These are phyloP conservation scores for Penicillium sp. DNA, from an alignment of 2,329 filamentous ascomycete species.

Conservation along the genomic window DNA sequence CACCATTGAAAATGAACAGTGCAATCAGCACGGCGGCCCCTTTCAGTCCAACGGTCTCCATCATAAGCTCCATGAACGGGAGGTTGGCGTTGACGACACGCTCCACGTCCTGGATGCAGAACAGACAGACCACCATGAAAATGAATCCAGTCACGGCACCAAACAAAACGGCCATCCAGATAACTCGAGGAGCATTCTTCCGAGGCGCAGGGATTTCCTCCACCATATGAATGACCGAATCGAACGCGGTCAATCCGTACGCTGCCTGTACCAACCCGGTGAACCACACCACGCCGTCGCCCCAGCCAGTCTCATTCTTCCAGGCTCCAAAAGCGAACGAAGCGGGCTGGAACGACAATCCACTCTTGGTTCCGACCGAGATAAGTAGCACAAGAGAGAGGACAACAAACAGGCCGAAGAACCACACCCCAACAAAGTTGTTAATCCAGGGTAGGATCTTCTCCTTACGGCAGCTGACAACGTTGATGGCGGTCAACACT, in stretches of 20 bases:
- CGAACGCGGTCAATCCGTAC: constrained; percentile 51
- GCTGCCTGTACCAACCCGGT: constrained; percentile 50
- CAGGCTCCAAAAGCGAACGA: constrained; percentile 48
- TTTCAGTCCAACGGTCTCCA: constrained; percentile 33
- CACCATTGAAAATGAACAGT: constrained; percentile 49
- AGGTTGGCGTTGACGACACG: constrained; percentile 36
- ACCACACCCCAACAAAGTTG: constrained; percentile 49
- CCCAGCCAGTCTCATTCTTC: constrained; percentile 48
- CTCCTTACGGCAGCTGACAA: constrained; percentile 45
- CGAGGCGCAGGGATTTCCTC: constrained; percentile 49
- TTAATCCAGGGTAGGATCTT: constrained; percentile 46
- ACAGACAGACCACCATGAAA: constrained; percentile 47
- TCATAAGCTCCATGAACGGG: constrained; percentile 45
- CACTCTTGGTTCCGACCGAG: constrained; percentile 41
- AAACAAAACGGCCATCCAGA: constrained; percentile 46
- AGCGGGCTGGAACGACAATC: constrained; percentile 42
- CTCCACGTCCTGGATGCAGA: constrained; percentile 44
- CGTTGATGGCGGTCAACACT: constrained; percentile 44
- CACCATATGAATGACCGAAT: constrained; percentile 52
- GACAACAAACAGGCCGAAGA: constrained; percentile 46
- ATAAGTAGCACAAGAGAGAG: constrained; percentile 47
- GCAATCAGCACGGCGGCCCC: constrained; percentile 45
- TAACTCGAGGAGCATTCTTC: constrained; percentile 44
- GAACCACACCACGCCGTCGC: constrained; percentile 51
- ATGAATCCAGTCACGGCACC: constrained; percentile 45